Evolutionary conservation across 495 filamentous ascomycete genomes (phyloP), one percentile per base, ranked within the genome.

Genomic region (Hyphodiscus hymeniophilus): DNA sequence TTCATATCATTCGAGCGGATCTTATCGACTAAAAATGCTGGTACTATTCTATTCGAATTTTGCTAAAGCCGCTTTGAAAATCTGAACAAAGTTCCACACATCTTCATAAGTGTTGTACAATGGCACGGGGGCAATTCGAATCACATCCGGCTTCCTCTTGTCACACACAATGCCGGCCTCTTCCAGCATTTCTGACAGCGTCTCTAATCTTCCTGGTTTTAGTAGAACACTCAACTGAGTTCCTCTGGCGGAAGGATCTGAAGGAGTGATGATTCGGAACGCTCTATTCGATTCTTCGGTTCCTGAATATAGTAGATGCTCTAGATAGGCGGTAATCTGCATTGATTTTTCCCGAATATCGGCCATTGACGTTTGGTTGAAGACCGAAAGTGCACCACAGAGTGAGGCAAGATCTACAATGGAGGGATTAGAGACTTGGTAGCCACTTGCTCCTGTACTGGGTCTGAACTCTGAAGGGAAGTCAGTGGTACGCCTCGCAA

Each of bases 41-140:
- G n/a, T n/a, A n/a, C n/a, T n/a, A n/a, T n/a, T 28, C 26, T 28
- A 28, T 28, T 28, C 26, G 10, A 4, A 28, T 10, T 28, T 28
- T 28, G 26, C 26, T 47, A 82, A 56, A 15, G 76, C 81, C 17
- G 50, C 45, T 16, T 63, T 66, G 45, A 87, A 77, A 21, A 71
- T 77, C 51, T 77, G 66, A 16, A 83, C 82, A 64, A 96, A 97
- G 13, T 68, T 61, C 70, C 83, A 87, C 17, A 89, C 85, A 56
- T 98, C 92, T 45, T 63, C 63, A 62, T 83, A 96, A 0, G 75
- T 81, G 63, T 95, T 96, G 65, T 95, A 98, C 50, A 97, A 57
- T 32, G 92, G 90, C 23, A 87, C 81, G 1, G 92, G 91, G n/a
- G 90, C 88, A n/a, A 95, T 84, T 5, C 92, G 71, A 31, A 98